Conservation (phyloP, 2,329 filamentous ascomycete genomes). For the Fusarium annulatum region DNA sequence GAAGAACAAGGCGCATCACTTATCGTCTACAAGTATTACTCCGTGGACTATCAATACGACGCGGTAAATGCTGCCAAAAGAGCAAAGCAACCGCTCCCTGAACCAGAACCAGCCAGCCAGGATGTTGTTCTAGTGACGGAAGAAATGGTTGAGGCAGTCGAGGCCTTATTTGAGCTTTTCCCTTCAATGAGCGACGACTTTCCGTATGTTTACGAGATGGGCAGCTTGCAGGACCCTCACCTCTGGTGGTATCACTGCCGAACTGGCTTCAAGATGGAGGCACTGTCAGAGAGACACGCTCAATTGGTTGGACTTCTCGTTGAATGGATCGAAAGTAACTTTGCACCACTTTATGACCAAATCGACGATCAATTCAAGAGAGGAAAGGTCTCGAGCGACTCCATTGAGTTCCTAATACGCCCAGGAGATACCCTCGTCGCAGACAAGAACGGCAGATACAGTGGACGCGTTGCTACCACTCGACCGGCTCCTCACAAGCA, state of each 20-base stretch:
- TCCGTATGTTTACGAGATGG: neutral
- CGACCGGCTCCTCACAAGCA: neutral
- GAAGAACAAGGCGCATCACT: neutral
- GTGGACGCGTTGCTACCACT: neutral
- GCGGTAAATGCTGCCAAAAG: neutral
- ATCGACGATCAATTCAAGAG: neutral
- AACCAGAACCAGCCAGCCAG: neutral
- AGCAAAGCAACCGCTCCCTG: neutral
- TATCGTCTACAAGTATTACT: neutral
- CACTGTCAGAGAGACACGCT: neutral
- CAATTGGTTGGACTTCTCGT: neutral
- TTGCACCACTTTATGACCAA: neutral
- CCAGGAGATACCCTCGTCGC: neutral
- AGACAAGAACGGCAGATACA: neutral
- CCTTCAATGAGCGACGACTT: neutral
- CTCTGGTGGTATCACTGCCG: constrained; percentile 24
- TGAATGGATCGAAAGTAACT: constrained; percentile 4
- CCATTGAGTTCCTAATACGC: neutral
- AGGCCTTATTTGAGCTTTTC: neutral
- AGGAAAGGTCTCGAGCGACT: neutral
- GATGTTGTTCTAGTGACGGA: neutral
- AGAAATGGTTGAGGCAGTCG: constrained; percentile 9
- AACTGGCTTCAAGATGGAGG: neutral
- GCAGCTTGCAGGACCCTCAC: neutral
- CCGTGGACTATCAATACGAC: neutral